A percentile compares a stretch with the other conserved stretches of the same genome.
Conservation (phyloP, 2,329 filamentous ascomycete species). For the Aspergillus fumigatiaffinis region DNA sequence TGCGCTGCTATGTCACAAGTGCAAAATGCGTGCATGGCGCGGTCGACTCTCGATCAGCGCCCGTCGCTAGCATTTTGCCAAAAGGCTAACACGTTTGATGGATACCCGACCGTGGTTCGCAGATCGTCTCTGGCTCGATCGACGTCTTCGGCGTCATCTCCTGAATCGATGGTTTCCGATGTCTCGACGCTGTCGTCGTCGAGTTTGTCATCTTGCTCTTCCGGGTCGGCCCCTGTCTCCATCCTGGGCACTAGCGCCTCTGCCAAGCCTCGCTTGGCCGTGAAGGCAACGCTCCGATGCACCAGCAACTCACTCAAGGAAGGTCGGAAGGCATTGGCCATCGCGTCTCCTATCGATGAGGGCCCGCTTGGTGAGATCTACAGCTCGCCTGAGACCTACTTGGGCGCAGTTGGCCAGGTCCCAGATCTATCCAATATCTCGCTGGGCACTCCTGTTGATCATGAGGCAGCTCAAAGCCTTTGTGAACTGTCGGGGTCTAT, state of each 20-base stretch:
- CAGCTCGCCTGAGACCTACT: constrained; percentile 32
- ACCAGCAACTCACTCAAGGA: constrained; percentile 37
- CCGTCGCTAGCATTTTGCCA: constrained; percentile 34
- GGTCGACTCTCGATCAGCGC: constrained; percentile 53
- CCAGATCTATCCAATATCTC: constrained; percentile 36
- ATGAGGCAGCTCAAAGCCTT: constrained; percentile 40
- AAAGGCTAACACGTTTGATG: constrained; percentile 41
- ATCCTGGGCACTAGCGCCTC: constrained; percentile 29
- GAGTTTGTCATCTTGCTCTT: constrained; percentile 50
- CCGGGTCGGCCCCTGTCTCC: constrained; percentile 49
- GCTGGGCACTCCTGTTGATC: constrained; percentile 30
- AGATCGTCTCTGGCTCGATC: constrained; percentile 49
- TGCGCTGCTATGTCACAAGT: constrained; percentile 56
- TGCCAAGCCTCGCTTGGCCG: constrained; percentile 32
- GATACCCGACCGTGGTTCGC: constrained; percentile 47
- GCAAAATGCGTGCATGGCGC: constrained; percentile 52
- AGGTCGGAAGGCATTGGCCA: constrained; percentile 31
- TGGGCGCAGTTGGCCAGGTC: constrained; percentile 19
- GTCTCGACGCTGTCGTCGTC: constrained; percentile 53
- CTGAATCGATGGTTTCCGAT: constrained; percentile 63
- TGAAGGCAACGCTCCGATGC: constrained; percentile 39
- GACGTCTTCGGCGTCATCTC: constrained; percentile 51
- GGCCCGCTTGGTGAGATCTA: constrained; percentile 29
- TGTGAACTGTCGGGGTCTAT: constrained; percentile 38
- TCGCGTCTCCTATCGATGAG: constrained; percentile 39